These are phyloP conservation scores for Pyrenochaeta sp. DNA, from an alignment of 2,329 filamentous ascomycete genomes.

Conservation along the genomic window DNA sequence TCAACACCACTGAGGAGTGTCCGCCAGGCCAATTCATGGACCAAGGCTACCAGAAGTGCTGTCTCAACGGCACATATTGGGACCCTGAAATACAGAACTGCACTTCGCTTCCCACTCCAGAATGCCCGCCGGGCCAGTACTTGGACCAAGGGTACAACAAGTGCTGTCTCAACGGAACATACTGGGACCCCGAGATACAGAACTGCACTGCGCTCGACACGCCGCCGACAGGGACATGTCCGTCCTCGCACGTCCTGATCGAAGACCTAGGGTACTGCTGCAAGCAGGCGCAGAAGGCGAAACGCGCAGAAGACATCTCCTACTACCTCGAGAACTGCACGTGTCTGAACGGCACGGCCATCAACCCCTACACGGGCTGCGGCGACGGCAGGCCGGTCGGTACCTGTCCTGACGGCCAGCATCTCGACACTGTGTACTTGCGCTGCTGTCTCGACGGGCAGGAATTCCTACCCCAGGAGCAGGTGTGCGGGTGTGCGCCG, in stretches of 20 bases:
- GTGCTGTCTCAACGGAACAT: constrained; percentile 1
- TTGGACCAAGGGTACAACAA: constrained; percentile 1
- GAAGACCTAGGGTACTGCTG: neutral
- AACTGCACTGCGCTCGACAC: neutral
- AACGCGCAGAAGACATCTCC: neutral
- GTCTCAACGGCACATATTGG: neutral
- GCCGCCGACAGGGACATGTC: no score
- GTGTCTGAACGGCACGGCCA: neutral
- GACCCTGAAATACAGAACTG: neutral
- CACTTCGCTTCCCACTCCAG: neutral
- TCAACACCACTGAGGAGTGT: no score
- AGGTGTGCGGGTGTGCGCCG: neutral
- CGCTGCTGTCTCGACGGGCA: neutral
- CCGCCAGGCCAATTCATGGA: neutral
- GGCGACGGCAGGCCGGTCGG: neutral
- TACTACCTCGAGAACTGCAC: neutral
- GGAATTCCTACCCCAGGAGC: no score
- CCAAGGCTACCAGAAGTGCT: constrained; percentile 1
- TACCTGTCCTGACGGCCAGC: neutral
- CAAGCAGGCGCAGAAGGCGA: neutral
- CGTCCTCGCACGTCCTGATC: neutral
- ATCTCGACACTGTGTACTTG: neutral
- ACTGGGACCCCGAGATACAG: neutral
- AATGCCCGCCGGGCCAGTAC: neutral
- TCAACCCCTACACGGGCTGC: neutral